Evolutionary conservation across 2,329 filamentous ascomycete species (phyloP), one percentile per base, ranked within the genome.

Genomic region (Tolypocladium cylindrosporum): DNA sequence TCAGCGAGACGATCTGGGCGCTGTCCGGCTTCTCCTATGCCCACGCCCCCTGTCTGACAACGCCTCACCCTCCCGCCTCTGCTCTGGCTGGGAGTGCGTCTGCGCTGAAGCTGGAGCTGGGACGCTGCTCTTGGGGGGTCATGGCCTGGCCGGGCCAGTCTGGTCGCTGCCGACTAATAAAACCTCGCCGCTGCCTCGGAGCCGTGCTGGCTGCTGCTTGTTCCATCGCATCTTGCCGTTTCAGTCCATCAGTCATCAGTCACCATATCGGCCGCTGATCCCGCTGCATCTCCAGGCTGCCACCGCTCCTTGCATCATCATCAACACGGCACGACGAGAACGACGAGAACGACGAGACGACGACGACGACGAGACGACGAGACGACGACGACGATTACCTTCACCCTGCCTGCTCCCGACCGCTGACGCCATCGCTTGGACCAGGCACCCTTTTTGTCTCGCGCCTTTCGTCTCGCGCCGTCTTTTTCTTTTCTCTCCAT

Each of bases 121-220:
- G 48, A 52, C 48, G 48, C 48, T 37, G 45, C 16, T 14, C 27
- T 31, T 34, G 45, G 48, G 48, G 14, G 14, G 45, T 50, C 45
- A 10, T 34, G 45, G 27, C 45, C 27, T 36, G 48, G 27, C 4
- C 31, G 36, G 48, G 31, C 48, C 36, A 31, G 34, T 39, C 3
- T 21, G 42, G 34, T 34, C 10, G 13, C 40, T n/a, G 56, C 34
- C 53, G 57, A 55, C 45, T 55, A 58, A 58, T 58, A 58, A 58
- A 58, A 55, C 53, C 42, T 58, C 54, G 57, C 31, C 43, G 57
- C 52, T 51, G 57, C 57, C 57, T 45, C 48, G 52, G 50, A n/a
- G 54, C 27, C 41, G 48, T 27, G 41, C n/a, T 13, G 16, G n/a
- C 21, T 16, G 31, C 24, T 40, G 31, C n/a, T 13, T 43, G 48